A percentile compares a stretch with the other conserved stretches of the same genome.
Conservation (phyloP, 768 basidiomycete species). For the Mycena polygramma region DNA sequence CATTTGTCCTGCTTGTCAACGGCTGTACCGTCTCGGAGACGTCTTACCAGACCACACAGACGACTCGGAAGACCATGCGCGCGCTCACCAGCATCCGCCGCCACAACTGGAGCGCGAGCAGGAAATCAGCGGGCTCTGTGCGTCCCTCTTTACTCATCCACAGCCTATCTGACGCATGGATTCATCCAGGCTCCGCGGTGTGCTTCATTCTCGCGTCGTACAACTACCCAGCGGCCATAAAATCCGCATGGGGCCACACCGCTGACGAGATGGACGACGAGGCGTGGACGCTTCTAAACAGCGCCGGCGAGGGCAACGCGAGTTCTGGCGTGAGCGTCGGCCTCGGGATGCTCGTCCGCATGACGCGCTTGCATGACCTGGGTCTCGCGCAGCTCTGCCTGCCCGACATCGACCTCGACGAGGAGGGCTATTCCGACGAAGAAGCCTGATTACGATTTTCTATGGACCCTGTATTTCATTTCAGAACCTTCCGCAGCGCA, state of each 20-base stretch:
- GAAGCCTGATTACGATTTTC: neutral
- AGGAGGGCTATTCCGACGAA: neutral
- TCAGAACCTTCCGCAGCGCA: conserved; percentile 28
- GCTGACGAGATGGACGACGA: conserved; percentile 77
- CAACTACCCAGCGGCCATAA: conserved; percentile 73
- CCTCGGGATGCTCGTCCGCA: conserved; percentile 77
- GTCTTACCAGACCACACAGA: conserved; percentile 62
- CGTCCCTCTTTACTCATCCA: conserved; percentile 41
- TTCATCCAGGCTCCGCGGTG: conserved; percentile 73
- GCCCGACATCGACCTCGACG: conserved; percentile 26
- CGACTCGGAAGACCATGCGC: conserved; percentile 40
- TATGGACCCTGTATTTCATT: conserved; percentile 2
- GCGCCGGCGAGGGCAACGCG: conserved; percentile 51
- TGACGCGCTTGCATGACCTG: conserved; percentile 82
- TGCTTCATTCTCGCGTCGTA: conserved; percentile 83
- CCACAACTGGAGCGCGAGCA: conserved; percentile 70
- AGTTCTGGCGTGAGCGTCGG: conserved; percentile 51
- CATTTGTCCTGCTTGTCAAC: conserved; percentile 83
- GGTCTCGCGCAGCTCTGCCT: conserved; percentile 77
- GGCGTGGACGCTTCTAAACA: conserved; percentile 74
- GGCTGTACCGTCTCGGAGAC: conserved; percentile 80
- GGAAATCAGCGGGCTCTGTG: conserved; percentile 83
- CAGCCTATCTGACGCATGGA: conserved; percentile 9
- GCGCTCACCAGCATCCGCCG: conserved; percentile 40
- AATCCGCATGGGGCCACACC: conserved; percentile 75